phyloP scores from a whole-genome alignment of 2,329 filamentous ascomycete genomes.

The Septoria petroselini region DNA sequence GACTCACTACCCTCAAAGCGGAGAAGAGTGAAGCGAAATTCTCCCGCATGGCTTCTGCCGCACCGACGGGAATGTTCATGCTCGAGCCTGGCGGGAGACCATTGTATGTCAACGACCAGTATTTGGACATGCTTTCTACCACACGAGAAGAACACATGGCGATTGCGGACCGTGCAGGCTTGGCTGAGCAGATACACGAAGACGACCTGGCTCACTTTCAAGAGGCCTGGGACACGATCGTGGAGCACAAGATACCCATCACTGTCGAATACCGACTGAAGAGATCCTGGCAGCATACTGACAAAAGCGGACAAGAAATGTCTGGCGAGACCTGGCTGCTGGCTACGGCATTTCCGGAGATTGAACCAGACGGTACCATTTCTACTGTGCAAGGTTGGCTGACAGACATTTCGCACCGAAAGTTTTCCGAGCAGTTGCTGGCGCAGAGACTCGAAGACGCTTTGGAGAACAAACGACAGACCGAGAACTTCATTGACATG shows the following conservation, averaged over 20 bases:
- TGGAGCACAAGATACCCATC: constrained; percentile 36
- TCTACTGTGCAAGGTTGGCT: constrained; percentile 36
- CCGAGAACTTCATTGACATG: constrained; percentile 42
- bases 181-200: constrained; percentile 28
- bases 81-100: constrained; percentile 38
- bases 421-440: constrained; percentile 35
- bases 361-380: constrained; percentile 33
- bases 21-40: constrained; percentile 41
- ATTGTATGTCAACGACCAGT: constrained; percentile 43
- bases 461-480: constrained; percentile 38
- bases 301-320: constrained; percentile 31
- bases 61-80: constrained; percentile 43
- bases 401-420: constrained; percentile 37
- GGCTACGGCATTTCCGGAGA: constrained; percentile 36
- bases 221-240: constrained; percentile 34
- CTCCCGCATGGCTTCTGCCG: constrained; percentile 40
- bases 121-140: constrained; percentile 38
- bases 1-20: constrained; percentile 33
- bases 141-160: constrained; percentile 23
- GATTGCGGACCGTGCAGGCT: constrained; percentile 14
- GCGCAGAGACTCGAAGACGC: constrained; percentile 37
- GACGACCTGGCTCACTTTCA: constrained; percentile 39
- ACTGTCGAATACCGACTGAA: constrained; percentile 41
- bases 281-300: constrained; percentile 36
- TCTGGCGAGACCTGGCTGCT: constrained; percentile 36